Base-by-base conservation (phyloP, 495 filamentous ascomycete genomes). In the Aspergillus bertholletiae region DNA sequence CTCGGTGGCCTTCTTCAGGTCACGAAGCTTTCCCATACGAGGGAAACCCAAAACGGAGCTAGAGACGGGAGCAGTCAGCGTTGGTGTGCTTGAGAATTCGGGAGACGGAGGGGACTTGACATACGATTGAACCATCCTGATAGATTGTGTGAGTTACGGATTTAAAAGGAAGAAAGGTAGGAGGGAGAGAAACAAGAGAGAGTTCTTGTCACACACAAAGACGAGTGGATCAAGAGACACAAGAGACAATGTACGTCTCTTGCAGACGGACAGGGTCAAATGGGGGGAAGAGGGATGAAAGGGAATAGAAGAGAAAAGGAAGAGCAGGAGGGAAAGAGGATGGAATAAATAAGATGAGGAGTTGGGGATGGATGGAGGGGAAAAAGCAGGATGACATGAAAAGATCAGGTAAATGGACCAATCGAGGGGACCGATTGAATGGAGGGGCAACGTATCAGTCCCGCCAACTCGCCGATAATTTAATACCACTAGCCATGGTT, bases 1-100 rank as follows among this genome's bases (percentile, higher is more conserved):
- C 77, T 98, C 94, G 54, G 89, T 97, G 66, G 94, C 94, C 84
- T 98, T 98, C 88, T 98, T 98, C 70, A 98, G 87, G 81, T 98
- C 95, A 83, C 94, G 88, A 76, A 96, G 90, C 66, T 81, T 88
- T 77, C 94, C 94, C 89, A 97, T 96, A 72, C 94, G 94, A 75
- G 87, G 88, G 80, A 92, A 91, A 68, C 87, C 88, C 60, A 92
- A 83, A 72, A 91, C 75, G 44, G 88, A 81, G 58, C 69, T 74
- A 34, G 28, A n/a, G 12, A 37, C 18, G 28, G 13, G 34, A 5
- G 24, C 37, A 3, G 57, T 68, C 46, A 74, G 60, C 20, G 34
- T 37, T 37, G n/a, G n/a, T n/a, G n/a, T n/a, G n/a, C n/a, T n/a
- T 46, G n/a, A 8, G n/a, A 49, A 62, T 64, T 57, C 67, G 46